These are phyloP conservation scores for Chlamydomonas schloesseri DNA, from an alignment of 139 green algal genomes.

Conservation along the genomic window DNA sequence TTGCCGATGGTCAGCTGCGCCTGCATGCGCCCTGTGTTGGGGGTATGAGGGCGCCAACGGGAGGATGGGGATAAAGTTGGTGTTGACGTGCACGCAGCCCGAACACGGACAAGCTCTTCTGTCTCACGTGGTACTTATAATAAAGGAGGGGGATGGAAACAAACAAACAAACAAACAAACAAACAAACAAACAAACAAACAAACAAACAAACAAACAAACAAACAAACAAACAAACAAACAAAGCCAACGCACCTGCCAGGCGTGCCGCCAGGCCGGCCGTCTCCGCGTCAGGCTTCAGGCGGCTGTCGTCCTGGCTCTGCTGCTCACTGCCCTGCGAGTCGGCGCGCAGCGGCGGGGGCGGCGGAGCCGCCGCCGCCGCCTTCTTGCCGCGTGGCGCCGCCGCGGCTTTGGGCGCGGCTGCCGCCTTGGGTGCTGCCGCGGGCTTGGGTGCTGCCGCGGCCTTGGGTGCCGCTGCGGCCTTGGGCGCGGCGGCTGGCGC, in stretches of 20 bases:
- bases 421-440: neutral
- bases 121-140: no score
- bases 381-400: neutral
- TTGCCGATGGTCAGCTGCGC: constrained; percentile 13
- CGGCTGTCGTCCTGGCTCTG: constrained; percentile 26
- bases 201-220: no score
- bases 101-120: no score
- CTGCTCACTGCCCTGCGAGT: constrained; percentile 27
- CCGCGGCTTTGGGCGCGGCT: neutral
- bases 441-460: neutral
- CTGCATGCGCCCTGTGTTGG: constrained; percentile 1
- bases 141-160: neutral
- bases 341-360: neutral
- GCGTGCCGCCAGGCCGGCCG: constrained; percentile 37
- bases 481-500: neutral
- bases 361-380: neutral
- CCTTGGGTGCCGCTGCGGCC: no score
- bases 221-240: neutral
- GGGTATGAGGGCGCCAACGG: neutral
- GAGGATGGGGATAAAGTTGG: no score
- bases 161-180: neutral
- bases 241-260: constrained; percentile 36
- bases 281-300: neutral
- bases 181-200: no score
- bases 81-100: no score